Evolutionary conservation across 2,329 filamentous ascomycete genomes (phyloP), one percentile per base, ranked within the genome.

Genomic region (Neonectria sp.): DNA sequence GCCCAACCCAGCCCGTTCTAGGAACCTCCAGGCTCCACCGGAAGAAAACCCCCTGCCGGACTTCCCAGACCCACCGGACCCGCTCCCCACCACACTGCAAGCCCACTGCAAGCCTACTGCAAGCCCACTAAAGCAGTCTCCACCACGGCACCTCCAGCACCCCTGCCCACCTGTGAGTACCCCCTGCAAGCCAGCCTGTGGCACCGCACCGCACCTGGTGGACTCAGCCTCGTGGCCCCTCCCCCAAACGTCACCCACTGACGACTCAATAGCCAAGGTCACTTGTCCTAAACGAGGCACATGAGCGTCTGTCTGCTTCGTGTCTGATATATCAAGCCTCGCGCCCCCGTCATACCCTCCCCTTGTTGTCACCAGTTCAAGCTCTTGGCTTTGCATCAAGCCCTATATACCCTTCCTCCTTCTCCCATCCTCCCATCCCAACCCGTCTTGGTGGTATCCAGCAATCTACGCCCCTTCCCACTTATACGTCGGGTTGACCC

Each of bases 241-340:
- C 74, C 77, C 76, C 73, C 74, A 82, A 83, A 76, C 81, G 80
- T 83, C 81, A 82, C 79, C 76, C 73, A 78, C 77, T 79, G 78
- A 81, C 77, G 78, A 79, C 76, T 74, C 74, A 75, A 73, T 71
- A 74, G 67, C 71, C 70, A 71, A 65, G 74, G 76, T 76, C 77
- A 77, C 73, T 79, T 70, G 71, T 71, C 68, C 67, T 60, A 71
- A 68, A 72, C 68, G 65, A 73, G 71, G 68, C 76, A 78, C 78
- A 79, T 77, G 76, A 76, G 74, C 75, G 67, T 70, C 67, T 61
- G 66, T 69, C 63, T 65, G 67, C 69, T 72, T 62, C 70, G 63
- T 60, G 51, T 60, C 57, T 75, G 72, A 73, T 76, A 76, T 76
- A 76, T 76, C 74, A 72, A 76, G 74, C 72, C 70, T 72, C 68